phyloP scores from a whole-genome alignment of 768 basidiomycete species.

The Kwoniella mangroviensis region DNA sequence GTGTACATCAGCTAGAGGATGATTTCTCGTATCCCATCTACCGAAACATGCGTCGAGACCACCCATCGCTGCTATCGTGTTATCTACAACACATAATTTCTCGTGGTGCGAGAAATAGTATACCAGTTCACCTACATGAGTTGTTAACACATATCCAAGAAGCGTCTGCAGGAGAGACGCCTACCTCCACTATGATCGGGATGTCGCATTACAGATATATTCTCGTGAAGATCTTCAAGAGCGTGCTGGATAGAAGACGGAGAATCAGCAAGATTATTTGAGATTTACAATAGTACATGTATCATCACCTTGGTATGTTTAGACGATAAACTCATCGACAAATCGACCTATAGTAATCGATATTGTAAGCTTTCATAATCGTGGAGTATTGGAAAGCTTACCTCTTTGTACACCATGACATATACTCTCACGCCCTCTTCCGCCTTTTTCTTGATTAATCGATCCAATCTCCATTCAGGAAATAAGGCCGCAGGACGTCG shows the following conservation, averaged over 20 bases:
- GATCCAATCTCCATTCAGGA: conserved; percentile 87
- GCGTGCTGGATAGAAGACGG: conserved; percentile 62
- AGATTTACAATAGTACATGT: not conserved
- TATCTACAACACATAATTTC: conserved; percentile 56
- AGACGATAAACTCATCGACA: conserved; percentile 87
- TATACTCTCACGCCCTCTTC: conserved; percentile 89
- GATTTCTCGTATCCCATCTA: conserved; percentile 88
- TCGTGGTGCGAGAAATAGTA: conserved; percentile 56
- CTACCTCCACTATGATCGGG: conserved; percentile 50
- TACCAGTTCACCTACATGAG: conserved; percentile 40
- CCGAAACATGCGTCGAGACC: conserved; percentile 97
- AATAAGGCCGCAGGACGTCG: conserved; percentile 85
- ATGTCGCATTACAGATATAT: conserved; percentile 75
- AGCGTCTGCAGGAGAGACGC: too few relatives aligned
- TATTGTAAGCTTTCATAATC: not conserved
- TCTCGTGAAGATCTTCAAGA: conserved; percentile 80
- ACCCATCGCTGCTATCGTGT: conserved; percentile 62
- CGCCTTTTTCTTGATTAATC: conserved; percentile 82
- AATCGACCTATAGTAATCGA: conserved; percentile 66
- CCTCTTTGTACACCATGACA: conserved; percentile 94
- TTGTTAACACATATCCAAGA: not conserved
- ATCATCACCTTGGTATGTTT: conserved; percentile 74
- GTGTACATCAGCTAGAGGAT: conserved; percentile 87
- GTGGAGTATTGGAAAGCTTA: conserved; percentile 36
- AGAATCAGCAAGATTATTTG: not conserved